A percentile compares a stretch with the other conserved stretches of the same genome.
phyloP scores from a whole-genome alignment of 2,329 filamentous ascomycete genomes.

The Fusarium siculi region DNA sequence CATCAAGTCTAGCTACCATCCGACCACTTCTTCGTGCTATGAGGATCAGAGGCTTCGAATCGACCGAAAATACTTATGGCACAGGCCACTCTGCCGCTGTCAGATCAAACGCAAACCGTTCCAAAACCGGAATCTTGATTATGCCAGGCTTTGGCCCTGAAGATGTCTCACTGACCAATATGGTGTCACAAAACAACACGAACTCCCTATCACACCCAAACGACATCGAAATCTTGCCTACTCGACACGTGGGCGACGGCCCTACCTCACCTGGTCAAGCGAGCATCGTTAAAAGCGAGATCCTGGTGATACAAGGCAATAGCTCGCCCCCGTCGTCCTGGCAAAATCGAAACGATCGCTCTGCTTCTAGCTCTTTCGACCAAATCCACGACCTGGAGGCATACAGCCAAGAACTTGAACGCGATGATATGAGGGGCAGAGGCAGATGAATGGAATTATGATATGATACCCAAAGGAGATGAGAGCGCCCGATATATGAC shows the following conservation, averaged over 20 bases:
- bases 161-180: constrained; percentile 51
- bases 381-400: constrained; percentile 48
- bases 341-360: constrained; percentile 36
- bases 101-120: constrained; percentile 40
- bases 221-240: constrained; percentile 30
- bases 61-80: constrained; percentile 51
- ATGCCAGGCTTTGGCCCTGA: constrained; percentile 47
- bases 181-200: constrained; percentile 33
- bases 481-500: neutral
- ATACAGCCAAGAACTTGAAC: constrained; percentile 44
- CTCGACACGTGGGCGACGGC: constrained; percentile 28
- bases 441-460: constrained; percentile 12
- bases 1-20: constrained; percentile 65
- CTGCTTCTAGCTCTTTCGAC: constrained; percentile 41
- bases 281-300: constrained; percentile 48
- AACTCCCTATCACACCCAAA: constrained; percentile 1
- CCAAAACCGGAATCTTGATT: constrained; percentile 19
- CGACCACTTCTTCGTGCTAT: constrained; percentile 63
- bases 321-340: constrained; percentile 35
- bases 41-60: constrained; percentile 59
- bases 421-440: constrained; percentile 14
- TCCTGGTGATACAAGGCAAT: constrained; percentile 51
- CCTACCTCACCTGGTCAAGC: constrained; percentile 29
- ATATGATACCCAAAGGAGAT: constrained; percentile 3
- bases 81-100: constrained; percentile 41